Base-by-base conservation (phyloP, 805 yeast genomes). In the Yarrowia deformans region DNA sequence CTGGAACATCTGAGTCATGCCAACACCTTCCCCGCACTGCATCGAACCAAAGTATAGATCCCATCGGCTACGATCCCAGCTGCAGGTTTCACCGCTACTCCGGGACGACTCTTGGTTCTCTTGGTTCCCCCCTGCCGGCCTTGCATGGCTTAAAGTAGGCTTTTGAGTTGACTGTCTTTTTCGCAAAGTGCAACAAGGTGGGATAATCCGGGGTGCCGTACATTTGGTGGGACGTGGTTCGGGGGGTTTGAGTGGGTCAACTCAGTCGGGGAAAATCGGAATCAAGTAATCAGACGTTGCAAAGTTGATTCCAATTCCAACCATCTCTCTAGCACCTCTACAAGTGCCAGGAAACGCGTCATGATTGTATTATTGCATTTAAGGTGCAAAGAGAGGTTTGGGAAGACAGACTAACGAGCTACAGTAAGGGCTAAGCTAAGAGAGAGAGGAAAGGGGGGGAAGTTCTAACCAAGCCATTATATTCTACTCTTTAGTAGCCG, bases 41-140 rank as follows among this genome's bases (percentile, higher is more conserved):
- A 56, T 29, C 35, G 35, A 29, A 42, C 10, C 35, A 19, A 56
- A 56, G 63, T 56, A 42, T 43, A 42, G 48, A 42, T 56, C 49
- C 52, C 64, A 40, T 42, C 39, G 23, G 48, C 48, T 18, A 29
- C 49, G 64, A 56, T 32, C 64, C 49, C 49, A n/a, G 29, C 64
- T 56, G 64, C 64, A 56, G 64, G 64, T 56, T 56, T 56, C 64
- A 56, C 49, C n/a, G 49, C 64, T 56, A 42, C 42, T 56, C 64
- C 48, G 49, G 45, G 45, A 19, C 5, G 35, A 49, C 39, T 8
- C 7, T 16, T 39, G 19, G 16, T 49, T 13, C 39, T 39, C 45
- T 18, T 54, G 39, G 60, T 54, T 54, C 42, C 60, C 60, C 60
- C 60, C 60, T 54, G 60, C 60, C 35, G 19, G 60, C 45, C 45